Conservation (phyloP, 345 rosid genomes). For the Eucalyptus shirleyi region DNA sequence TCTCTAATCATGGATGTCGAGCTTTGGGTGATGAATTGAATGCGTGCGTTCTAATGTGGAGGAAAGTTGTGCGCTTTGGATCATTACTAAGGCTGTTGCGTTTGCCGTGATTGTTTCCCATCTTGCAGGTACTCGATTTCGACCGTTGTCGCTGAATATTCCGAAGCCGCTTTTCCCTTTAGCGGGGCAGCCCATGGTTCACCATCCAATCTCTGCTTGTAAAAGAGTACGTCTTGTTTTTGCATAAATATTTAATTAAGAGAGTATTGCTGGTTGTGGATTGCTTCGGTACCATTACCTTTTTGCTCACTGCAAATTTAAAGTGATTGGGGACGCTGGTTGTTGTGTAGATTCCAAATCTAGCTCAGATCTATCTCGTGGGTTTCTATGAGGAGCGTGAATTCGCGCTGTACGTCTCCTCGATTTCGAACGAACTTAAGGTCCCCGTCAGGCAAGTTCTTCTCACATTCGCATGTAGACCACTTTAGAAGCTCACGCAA, state of each 20-base stretch:
- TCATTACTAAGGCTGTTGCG: background rate
- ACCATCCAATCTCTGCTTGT: conserved; percentile 97
- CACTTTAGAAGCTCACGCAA: background rate
- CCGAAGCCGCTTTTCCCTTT: conserved; percentile 90
- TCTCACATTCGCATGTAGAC: background rate
- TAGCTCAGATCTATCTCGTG: conserved; percentile 63
- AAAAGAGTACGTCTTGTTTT: conserved; percentile 47
- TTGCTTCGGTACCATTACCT: background rate
- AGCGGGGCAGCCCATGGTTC: conserved; percentile 95
- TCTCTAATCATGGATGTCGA: background rate
- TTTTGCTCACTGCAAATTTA: background rate
- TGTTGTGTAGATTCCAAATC: conserved; percentile 58
- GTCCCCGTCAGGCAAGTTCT: conserved; percentile 65
- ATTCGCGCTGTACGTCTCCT: conserved; percentile 70
- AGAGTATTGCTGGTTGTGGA: background rate
- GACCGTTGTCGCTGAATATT: conserved; percentile 82
- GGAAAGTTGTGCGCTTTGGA: background rate
- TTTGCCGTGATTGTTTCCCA: background rate
- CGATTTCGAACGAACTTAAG: conserved; percentile 80
- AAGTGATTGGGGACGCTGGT: background rate
- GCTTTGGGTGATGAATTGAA: background rate
- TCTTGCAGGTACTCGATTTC: conserved; percentile 65
- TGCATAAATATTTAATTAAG: background rate
- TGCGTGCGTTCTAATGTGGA: background rate
- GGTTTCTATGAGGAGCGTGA: conserved; percentile 95